Percentiles rank a stretch among this genome's conserved stretches.
Evolutionary conservation across 768 basidiomycete genomes (phyloP).

Genomic region (Boletus subparvulus): DNA sequence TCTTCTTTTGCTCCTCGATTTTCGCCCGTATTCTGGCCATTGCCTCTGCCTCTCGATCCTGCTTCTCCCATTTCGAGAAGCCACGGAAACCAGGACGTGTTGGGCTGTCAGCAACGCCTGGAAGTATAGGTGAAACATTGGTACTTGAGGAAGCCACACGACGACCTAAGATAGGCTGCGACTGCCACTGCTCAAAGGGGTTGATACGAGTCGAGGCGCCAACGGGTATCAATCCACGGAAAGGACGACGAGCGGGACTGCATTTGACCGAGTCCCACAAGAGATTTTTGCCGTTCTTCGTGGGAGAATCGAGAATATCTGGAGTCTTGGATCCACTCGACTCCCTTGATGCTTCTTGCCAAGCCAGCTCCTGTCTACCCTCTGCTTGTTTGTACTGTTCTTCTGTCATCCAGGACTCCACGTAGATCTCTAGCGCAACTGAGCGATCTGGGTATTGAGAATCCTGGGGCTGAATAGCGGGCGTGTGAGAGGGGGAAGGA

Average conservation of each 20-base stretch:
- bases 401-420: conserved; percentile 80
- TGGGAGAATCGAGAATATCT: conserved; percentile 39
- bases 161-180: conserved; percentile 39
- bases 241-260: conserved; percentile 42
- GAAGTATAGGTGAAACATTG: conserved; percentile 26
- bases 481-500: conserved; percentile 6
- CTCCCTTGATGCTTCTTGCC: conserved; percentile 58
- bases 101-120: conserved; percentile 53
- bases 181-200: conserved; percentile 43
- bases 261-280: conserved; percentile 62
- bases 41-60: conserved; percentile 78
- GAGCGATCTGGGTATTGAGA: conserved; percentile 75
- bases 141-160: conserved; percentile 42
- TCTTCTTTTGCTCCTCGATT: conserved; percentile 46
- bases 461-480: conserved; percentile 61
- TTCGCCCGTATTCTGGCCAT: conserved; percentile 67
- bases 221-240: conserved; percentile 48
- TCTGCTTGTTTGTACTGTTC: conserved; percentile 70
- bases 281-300: conserved; percentile 59
- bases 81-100: conserved; percentile 45
- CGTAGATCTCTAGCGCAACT: conserved; percentile 65
- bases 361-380: conserved; percentile 56
- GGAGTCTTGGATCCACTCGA: conserved; percentile 45
- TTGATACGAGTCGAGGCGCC: conserved; percentile 47
- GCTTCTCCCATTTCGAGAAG: conserved; percentile 84